These are phyloP conservation scores for Phytophthora sojae DNA, from an alignment of 352 stramenopile genomes.

Conservation along the genomic window DNA sequence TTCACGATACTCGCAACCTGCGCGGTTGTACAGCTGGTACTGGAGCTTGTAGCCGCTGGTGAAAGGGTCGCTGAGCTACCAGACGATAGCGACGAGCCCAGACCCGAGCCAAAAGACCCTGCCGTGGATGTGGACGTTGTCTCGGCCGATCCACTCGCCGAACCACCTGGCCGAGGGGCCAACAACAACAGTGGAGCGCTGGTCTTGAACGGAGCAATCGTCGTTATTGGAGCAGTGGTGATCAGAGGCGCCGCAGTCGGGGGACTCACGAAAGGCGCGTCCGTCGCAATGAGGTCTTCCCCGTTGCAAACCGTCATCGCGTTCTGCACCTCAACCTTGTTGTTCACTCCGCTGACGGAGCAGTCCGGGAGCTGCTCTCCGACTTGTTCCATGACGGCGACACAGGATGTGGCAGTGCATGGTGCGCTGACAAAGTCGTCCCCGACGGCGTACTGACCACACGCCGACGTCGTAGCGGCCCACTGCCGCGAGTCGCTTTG, in stretches of 20 bases:
- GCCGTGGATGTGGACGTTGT: conserved; percentile 13
- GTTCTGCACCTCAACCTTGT: conserved; percentile 33
- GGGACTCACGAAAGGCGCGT: conserved; percentile 9
- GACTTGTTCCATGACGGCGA: conserved; percentile 30
- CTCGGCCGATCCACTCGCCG: background rate
- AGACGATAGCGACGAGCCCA: background rate
- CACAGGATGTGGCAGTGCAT: conserved; percentile 17
- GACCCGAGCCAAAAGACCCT: background rate
- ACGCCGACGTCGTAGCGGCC: conserved; percentile 25
- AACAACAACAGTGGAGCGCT: background rate
- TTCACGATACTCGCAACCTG: conserved; percentile 20
- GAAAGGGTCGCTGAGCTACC: conserved; percentile 9
- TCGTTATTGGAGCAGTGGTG: conserved; percentile 18
- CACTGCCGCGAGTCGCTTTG: no score
- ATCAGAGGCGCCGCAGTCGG: conserved; percentile 2
- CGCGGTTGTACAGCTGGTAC: conserved; percentile 22
- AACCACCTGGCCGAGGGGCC: conserved; percentile 8
- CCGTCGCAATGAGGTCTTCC: conserved; percentile 7
- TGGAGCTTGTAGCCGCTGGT: conserved; percentile 10
- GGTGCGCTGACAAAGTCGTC: conserved; percentile 25
- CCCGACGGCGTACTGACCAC: conserved; percentile 17
- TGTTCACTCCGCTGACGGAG: conserved; percentile 19
- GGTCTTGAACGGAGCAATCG: conserved; percentile 16
- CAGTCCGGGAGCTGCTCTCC: conserved; percentile 26
- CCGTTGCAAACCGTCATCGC: conserved; percentile 27